A percentile compares a stretch with the other conserved stretches of the same genome.
Evolutionary conservation across 768 basidiomycete genomes (phyloP).

Genomic region (Amyloporia xantha): DNA sequence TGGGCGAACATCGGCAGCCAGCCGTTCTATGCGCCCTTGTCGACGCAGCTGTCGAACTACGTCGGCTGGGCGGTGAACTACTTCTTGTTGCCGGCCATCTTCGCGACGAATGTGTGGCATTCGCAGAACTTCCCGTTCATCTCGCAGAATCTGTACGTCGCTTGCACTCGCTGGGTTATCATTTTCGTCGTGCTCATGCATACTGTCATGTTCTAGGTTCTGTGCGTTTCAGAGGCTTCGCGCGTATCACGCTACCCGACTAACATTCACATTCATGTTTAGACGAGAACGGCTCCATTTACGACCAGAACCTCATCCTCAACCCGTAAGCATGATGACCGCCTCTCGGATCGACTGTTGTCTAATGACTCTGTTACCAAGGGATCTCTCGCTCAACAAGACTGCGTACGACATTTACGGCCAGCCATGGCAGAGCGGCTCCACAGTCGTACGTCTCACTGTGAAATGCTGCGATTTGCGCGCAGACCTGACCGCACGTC

Average conservation of each 20-base stretch:
- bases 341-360: neutral
- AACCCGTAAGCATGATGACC: constrained; percentile 22
- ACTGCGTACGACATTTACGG: constrained; percentile 3
- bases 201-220: neutral
- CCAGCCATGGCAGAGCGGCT: constrained; percentile 5
- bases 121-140: constrained; percentile 6
- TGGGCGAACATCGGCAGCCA: constrained; percentile 2
- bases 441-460: neutral
- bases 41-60: constrained; percentile 5
- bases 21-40: constrained; percentile 4
- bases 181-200: neutral
- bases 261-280: neutral
- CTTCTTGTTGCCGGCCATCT: constrained; percentile 5
- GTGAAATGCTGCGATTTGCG: neutral
- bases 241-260: neutral
- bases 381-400: constrained; percentile 3
- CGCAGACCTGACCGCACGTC: neutral
- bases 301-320: constrained; percentile 49
- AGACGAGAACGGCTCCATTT: constrained; percentile 41
- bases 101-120: constrained; percentile 3
- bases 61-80: constrained; percentile 5
- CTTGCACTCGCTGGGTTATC: neutral
- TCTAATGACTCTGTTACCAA: neutral
- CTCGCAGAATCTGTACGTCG: constrained; percentile 4
- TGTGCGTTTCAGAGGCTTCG: neutral